Conservation (phyloP, 768 basidiomycete genomes). For the Trametes punicea region DNA sequence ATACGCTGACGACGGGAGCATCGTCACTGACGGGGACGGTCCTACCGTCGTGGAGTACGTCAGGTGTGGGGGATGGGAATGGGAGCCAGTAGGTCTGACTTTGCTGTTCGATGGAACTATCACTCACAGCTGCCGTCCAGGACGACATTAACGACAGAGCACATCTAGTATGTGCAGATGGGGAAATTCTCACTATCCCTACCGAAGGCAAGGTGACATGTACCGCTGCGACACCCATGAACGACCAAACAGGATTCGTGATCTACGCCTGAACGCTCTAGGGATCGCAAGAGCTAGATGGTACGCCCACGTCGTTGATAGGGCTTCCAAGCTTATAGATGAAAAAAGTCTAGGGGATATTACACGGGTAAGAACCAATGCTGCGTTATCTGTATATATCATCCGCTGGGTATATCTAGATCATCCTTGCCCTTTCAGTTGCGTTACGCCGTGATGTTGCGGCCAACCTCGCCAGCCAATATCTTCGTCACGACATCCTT, state of each 20-base stretch:
- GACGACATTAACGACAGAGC: slow-evolving; percentile 56
- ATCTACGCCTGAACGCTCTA: slow-evolving; percentile 37
- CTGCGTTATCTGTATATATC: slow-evolving; percentile 7
- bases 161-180: slow-evolving; percentile 79
- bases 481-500: slow-evolving; percentile 50
- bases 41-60: slow-evolving; percentile 70
- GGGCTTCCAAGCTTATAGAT: too few species aligned
- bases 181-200: slow-evolving; percentile 62
- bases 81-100: slow-evolving; percentile 67
- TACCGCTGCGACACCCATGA: slow-evolving; percentile 36
- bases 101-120: background rate
- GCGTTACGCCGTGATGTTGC: slow-evolving; percentile 26
- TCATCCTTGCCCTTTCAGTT: background rate
- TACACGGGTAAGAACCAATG: slow-evolving; percentile 7
- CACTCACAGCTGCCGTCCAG: slow-evolving; percentile 34
- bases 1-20: slow-evolving; percentile 48
- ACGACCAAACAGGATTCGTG: slow-evolving; percentile 37
- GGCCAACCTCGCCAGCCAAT: slow-evolving; percentile 32
- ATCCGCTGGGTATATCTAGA: slow-evolving; percentile 14
- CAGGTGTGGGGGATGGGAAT: slow-evolving; percentile 79
- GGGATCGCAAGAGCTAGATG: background rate
- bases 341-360: background rate
- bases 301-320: background rate
- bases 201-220: slow-evolving; percentile 57
- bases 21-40: slow-evolving; percentile 40